phyloP scores from a whole-genome alignment of 2,329 filamentous ascomycete genomes.

The Coccinonectria pachysandricola region DNA sequence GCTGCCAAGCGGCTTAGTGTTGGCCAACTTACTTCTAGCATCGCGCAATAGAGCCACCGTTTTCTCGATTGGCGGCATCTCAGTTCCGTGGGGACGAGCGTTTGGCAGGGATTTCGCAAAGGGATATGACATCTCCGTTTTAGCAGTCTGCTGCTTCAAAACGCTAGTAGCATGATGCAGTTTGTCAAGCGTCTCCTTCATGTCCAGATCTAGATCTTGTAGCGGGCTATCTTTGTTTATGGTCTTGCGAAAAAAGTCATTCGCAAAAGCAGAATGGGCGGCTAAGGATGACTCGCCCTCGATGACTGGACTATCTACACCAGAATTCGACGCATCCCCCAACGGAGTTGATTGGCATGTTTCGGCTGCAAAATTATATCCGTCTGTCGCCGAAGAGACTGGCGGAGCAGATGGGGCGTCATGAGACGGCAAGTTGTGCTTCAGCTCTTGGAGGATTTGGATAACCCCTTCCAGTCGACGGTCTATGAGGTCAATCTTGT shows the following conservation, averaged over 20 bases:
- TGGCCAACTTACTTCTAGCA: conserved; percentile 12
- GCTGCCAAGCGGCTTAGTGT: too few relatives aligned
- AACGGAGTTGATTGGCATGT: conserved; percentile 12
- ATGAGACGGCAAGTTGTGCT: conserved; percentile 12
- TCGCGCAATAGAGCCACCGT: conserved; percentile 12
- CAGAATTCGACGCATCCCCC: conserved; percentile 8
- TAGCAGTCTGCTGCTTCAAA: conserved; percentile 15
- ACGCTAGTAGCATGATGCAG: conserved; percentile 20
- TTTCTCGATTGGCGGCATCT: conserved; percentile 16
- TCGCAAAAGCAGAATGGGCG: conserved; percentile 36
- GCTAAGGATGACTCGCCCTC: conserved; percentile 36
- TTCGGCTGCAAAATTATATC: conserved; percentile 5
- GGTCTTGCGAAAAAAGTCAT: conserved; percentile 32
- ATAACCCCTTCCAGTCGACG: conserved; percentile 25
- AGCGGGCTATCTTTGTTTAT: too few relatives aligned
- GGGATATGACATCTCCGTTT: conserved; percentile 16
- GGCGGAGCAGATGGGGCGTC: conserved; percentile 1
- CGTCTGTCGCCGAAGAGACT: conserved; percentile 5
- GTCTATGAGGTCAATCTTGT: conserved; percentile 29
- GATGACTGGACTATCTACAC: conserved; percentile 21
- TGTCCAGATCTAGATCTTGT: too few relatives aligned
- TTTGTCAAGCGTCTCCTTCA: conserved; percentile 25
- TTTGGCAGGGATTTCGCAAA: conserved; percentile 13
- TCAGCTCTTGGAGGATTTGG: conserved; percentile 24
- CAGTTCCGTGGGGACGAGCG: conserved; percentile 8